phyloP scores from a whole-genome alignment of 352 stramenopile genomes.

The Phytophthora nicotianae region DNA sequence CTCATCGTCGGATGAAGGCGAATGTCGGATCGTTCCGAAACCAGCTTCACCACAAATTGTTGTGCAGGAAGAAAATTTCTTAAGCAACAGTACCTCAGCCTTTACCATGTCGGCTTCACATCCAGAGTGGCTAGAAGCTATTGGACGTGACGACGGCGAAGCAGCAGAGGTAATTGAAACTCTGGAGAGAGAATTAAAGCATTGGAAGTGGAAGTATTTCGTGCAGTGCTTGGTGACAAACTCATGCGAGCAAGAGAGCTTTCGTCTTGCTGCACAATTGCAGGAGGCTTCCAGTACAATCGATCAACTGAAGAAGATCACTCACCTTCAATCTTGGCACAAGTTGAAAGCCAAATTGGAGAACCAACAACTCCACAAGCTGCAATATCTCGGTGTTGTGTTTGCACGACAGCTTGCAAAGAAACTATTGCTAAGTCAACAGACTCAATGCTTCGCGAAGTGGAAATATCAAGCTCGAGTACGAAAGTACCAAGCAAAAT shows the following conservation, averaged over 20 bases:
- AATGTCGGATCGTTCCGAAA: conserved; percentile 11
- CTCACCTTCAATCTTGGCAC: conserved; percentile 20
- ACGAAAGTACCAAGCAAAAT: conserved; percentile 13
- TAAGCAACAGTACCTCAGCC: conserved; percentile 9
- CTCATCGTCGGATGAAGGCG: conserved; percentile 3
- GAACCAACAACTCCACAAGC: conserved; percentile 19
- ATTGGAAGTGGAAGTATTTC: conserved; percentile 44
- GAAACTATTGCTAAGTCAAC: conserved; percentile 17
- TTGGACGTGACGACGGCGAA: conserved; percentile 6
- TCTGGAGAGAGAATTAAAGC: conserved; percentile 15
- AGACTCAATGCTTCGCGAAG: conserved; percentile 18
- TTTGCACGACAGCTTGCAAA: conserved; percentile 17
- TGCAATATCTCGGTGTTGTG: conserved; percentile 13
- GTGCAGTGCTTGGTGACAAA: conserved; percentile 23
- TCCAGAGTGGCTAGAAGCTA: conserved; percentile 26
- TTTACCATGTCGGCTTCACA: conserved; percentile 26
- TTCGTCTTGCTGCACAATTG: conserved; percentile 8
- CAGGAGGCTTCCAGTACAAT: conserved; percentile 7
- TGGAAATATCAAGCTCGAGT: conserved; percentile 24
- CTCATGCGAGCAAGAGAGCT: conserved; percentile 10
- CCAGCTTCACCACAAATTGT: conserved; percentile 24
- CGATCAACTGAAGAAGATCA: conserved; percentile 24
- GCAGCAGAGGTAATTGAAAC: not conserved
- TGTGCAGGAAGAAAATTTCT: conserved; percentile 30
- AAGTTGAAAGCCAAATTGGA: conserved; percentile 23